Evolutionary conservation across 2,329 filamentous ascomycete species (phyloP).

Genomic region (Ceratocystis papillata): DNA sequence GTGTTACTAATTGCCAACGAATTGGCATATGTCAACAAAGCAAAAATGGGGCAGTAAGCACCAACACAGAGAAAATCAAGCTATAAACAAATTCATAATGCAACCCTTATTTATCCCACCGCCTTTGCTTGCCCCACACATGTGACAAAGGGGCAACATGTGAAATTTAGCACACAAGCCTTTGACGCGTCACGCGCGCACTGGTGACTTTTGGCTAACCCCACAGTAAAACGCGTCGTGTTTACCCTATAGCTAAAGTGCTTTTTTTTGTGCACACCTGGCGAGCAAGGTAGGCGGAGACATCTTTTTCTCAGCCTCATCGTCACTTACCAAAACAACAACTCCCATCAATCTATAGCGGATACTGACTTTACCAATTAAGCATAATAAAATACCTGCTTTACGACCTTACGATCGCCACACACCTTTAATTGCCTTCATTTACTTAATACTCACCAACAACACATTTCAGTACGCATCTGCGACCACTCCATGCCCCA

Average conservation of each 20-base stretch:
- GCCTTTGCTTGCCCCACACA: conserved; percentile 1
- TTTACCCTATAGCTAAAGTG: conserved; percentile 6
- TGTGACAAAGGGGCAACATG: neutral
- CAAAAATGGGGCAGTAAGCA: no score
- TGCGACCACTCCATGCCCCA: neutral
- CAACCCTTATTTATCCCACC: neutral
- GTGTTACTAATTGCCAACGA: conserved; percentile 2
- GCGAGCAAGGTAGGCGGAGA: neutral
- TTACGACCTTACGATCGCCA: conserved; percentile 1
- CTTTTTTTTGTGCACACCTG: conserved; percentile 5
- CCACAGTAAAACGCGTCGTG: neutral
- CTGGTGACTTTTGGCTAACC: neutral
- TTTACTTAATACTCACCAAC: conserved; percentile 2
- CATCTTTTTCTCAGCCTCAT: conserved; percentile 3
- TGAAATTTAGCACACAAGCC: neutral
- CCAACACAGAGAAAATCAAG: neutral
- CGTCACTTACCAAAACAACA: neutral
- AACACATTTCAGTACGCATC: conserved; percentile 20
- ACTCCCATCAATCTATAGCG: neutral
- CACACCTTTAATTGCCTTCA: neutral
- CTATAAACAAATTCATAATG: neutral
- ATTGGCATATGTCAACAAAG: neutral
- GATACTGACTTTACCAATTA: neutral
- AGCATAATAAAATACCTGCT: neutral
- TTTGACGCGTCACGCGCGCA: neutral